Base-by-base conservation (phyloP, 768 basidiomycete species). In the Boletus sp. region DNA sequence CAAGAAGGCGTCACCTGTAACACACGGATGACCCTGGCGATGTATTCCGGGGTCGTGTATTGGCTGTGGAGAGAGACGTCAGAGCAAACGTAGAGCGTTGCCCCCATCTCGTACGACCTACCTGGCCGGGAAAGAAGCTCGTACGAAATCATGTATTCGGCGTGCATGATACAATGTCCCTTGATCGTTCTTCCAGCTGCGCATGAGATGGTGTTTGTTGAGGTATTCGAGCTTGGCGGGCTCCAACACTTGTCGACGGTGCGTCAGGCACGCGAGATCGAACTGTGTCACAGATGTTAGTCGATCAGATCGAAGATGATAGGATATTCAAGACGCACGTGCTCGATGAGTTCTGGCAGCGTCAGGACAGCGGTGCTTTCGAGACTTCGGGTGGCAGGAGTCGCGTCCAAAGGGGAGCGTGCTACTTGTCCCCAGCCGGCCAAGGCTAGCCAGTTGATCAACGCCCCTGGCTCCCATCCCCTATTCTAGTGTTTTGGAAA, bases 361-460 rank as follows among this genome's bases (percentile, higher is more conserved):
- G 71, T 79, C 81, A 86, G 79, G 13, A 89, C 66, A 11, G 76
- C 70, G 1, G 85, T 88, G 64, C 85, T 86, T 44, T 87, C 84
- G 0, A 87, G 86, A 1, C 81, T 80, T 33, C 75, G 73, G 32
- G 75, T 47, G 21, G 58, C 50, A 37, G 63, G 50, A 5, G 51
- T 57, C 56, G 53, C 58, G 60, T 55, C 57, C 53, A 56, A 51
- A 62, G 68, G 48, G 39, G 66, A 57, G 30, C 62, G 50, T 77
- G 77, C 9, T 79, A 76, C 10, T 79, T 82, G 64, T 23, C 93
- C 91, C 91, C 95, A 98, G 1, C 97, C 95, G n/a, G 92, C 87
- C 17, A 98, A 75, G 6, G 92, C 92, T 8, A 98, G 80, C 87
- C 95, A 98, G 64, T 98, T 98, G 25, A 95, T 72, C 14, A 99